Evolutionary conservation across 176 grass and related monocot genomes (phyloP).

Genomic region (barley (Hordeum vulgare)): DNA sequence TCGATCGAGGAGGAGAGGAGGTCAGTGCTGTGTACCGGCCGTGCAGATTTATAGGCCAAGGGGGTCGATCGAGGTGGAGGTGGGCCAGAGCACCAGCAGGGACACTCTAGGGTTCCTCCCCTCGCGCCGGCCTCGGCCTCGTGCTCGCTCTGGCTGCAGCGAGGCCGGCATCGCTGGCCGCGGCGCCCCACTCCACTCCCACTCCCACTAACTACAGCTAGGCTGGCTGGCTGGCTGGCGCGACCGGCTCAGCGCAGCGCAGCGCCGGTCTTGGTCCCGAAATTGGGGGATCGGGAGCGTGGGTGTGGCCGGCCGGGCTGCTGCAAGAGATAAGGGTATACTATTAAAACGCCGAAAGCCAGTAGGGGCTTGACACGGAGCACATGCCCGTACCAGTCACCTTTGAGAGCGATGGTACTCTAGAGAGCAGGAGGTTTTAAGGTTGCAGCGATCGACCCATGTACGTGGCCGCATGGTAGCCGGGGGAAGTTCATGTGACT

Average conservation of each 20-base stretch:
- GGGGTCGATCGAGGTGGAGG: neutral
- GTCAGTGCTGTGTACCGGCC: neutral
- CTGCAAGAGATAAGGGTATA: conserved; percentile 21
- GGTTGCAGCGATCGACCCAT: neutral
- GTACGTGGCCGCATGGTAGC: conserved; percentile 8
- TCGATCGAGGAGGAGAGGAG: neutral
- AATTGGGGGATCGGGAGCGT: neutral
- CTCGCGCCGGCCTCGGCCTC: neutral
- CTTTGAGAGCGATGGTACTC: neutral
- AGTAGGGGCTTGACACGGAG: conserved; percentile 40
- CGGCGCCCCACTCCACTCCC: neutral
- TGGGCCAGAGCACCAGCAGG: neutral
- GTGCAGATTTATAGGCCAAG: conserved; percentile 21
- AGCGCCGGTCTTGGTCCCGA: neutral
- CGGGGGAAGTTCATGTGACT: neutral
- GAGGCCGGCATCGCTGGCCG: neutral
- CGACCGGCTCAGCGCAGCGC: neutral
- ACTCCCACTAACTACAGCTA: neutral
- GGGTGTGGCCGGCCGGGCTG: conserved; percentile 7
- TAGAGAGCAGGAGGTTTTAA: neutral
- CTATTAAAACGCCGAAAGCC: conserved; percentile 28
- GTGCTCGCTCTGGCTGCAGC: neutral
- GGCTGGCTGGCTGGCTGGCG: conserved; percentile 1
- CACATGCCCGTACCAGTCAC: conserved; percentile 20
- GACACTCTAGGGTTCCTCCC: neutral